Base-by-base conservation (phyloP, 2,329 filamentous ascomycete species). In the Coniochaeta ligniaria region DNA sequence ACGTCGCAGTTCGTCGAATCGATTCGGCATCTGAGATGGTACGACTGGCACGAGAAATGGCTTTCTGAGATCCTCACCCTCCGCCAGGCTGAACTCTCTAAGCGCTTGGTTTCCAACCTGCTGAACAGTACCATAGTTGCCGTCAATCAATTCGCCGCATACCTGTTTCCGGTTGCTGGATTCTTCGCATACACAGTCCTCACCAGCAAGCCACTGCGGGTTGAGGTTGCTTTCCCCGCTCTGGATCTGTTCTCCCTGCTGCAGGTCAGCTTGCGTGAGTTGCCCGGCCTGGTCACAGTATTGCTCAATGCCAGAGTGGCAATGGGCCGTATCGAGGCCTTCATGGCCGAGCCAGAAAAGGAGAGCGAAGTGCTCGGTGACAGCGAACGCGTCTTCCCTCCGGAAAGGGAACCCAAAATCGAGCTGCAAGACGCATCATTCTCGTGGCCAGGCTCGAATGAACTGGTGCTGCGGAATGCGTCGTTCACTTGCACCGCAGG, bases 1-100 rank as follows among this genome's bases (percentile, higher is more conserved):
- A 91, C 91, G 1, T 88, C 89, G 2, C 91, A 96, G 68, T 95
- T 96, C 62, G 90, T 96, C 58, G 92, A 96, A 72, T 87, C 90
- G 0, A 91, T 95, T 60, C 84, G 92, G 3, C 90, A 94, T 69
- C 76, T 92, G 24, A 83, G 89, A 38, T 92, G 88, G 88, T 92
- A 93, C 68, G 89, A 89, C 47, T 95, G 90, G 90, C 89, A 94
- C 72, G 82, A 84, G 59, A 81, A 85, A 59, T 94, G 90, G 90
- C 79, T 92, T 11, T 77, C 77, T 2, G 81, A 83, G 38, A 89
- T 93, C 60, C 83, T 92, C 76, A 79, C 84, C 57, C 83, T 87
- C 8, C 81, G 90, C 62, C 80, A 87, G 60, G 80, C 82, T 41
- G 90, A 95, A 71, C 73, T 95, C 59, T 80, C 83, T 50, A 74